A percentile compares a stretch with the other conserved stretches of the same genome.
Evolutionary conservation across 106 monocot genomes (phyloP).

Genomic region (Dendrobium catenatum): DNA sequence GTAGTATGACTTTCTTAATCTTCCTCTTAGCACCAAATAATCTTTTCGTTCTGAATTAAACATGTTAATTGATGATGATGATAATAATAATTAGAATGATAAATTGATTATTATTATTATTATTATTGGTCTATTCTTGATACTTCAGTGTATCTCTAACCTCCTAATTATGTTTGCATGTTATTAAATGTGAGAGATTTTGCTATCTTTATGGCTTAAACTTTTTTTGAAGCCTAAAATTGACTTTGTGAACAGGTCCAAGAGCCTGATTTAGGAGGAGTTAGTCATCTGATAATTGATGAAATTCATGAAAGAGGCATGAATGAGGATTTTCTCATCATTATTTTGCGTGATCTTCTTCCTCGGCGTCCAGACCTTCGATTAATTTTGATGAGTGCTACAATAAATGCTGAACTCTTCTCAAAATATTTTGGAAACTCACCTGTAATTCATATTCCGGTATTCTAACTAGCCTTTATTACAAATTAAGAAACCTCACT

Average conservation of each 20-base stretch:
- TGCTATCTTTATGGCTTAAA: neutral
- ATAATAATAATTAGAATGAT: too few relatives aligned
- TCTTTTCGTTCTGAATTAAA: neutral
- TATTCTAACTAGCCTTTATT: constrained; percentile 19
- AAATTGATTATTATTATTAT: neutral
- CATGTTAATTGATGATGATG: too few relatives aligned
- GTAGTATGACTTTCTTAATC: constrained; percentile 3
- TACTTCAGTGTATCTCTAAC: neutral
- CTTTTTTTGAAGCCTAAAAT: neutral
- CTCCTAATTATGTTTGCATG: neutral
- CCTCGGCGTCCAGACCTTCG: constrained; percentile 78
- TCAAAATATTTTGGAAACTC: constrained; percentile 89
- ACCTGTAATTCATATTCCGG: constrained; percentile 88
- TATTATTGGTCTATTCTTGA: neutral
- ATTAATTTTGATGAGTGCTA: constrained; percentile 94
- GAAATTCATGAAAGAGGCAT: constrained; percentile 99
- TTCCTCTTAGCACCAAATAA: neutral
- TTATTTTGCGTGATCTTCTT: constrained; percentile 90
- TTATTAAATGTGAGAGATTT: neutral
- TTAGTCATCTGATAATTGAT: constrained; percentile 85
- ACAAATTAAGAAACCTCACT: neutral
- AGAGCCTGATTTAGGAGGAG: constrained; percentile 75
- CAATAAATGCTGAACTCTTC: constrained; percentile 89
- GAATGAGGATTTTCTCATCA: constrained; percentile 98
- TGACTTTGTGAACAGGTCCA: constrained; percentile 50